A percentile compares a stretch with the other conserved stretches of the same genome.
These are phyloP conservation scores for Emergomyces africanus DNA, from an alignment of 2,329 filamentous ascomycete genomes.

Conservation along the genomic window DNA sequence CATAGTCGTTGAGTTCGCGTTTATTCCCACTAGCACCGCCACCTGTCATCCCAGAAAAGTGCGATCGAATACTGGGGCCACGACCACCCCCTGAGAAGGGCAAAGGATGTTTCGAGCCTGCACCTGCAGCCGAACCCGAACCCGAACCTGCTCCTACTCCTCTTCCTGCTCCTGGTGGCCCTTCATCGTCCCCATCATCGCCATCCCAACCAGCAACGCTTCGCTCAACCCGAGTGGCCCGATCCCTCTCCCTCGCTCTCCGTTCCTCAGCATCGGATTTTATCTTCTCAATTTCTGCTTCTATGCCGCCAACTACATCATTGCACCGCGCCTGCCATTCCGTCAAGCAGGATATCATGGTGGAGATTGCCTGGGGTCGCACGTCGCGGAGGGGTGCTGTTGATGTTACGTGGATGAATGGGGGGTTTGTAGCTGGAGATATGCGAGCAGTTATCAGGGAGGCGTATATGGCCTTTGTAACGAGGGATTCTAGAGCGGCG, in stretches of 20 bases:
- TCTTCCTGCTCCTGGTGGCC: conserved; percentile 14
- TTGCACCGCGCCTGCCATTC: conserved; percentile 72
- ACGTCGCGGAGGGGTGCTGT: conserved; percentile 81
- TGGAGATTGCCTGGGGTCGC: conserved; percentile 55
- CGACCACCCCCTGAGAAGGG: conserved; percentile 4
- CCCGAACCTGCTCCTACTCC: conserved; percentile 12
- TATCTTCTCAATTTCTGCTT: conserved; percentile 58
- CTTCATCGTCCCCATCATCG: conserved; percentile 10
- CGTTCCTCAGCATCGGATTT: conserved; percentile 44
- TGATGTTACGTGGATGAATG: conserved; percentile 62
- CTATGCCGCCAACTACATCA: conserved; percentile 58
- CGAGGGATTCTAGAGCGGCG: conserved; percentile 68
- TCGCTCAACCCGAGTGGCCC: conserved; percentile 37
- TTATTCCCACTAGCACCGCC: conserved; percentile 8
- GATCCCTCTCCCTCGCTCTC: conserved; percentile 37
- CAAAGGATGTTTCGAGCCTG: conserved; percentile 10
- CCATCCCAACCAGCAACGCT: conserved; percentile 33
- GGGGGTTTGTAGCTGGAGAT: conserved; percentile 69
- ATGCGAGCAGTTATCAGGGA: conserved; percentile 72
- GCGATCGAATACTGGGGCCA: conserved; percentile 1
- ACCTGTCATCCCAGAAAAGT: conserved; percentile 2
- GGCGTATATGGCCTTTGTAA: conserved; percentile 79
- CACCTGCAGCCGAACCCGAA: neutral
- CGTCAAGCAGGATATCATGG: conserved; percentile 54
- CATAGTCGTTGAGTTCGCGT: conserved; percentile 10